Base-by-base conservation (phyloP, 208 protist species). In the Crithidia thermophila region DNA sequence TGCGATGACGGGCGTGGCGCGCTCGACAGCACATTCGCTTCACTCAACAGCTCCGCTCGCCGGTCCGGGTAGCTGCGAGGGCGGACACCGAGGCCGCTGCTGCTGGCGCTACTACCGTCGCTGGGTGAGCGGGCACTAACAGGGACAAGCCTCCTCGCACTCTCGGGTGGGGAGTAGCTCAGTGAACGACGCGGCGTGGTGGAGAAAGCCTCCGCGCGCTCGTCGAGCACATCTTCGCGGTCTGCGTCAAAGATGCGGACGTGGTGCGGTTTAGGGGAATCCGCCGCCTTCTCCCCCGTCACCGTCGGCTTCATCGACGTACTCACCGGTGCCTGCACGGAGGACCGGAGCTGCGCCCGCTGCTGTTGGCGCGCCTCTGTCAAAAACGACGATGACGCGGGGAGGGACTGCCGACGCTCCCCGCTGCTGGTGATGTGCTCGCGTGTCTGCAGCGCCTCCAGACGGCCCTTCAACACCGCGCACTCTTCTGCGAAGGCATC, bases 151-250 rank as follows among this genome's bases (percentile, higher is more conserved):
- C 23, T 64, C 33, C 53, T 50, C 2, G 50, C 36, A 28, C 40
- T 62, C 18, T 46, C 51, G 10, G 51, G 42, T 21, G 67, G 59
- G 5, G 58, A 74, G 67, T 74, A 74, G 59, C 59, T 74, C 31
- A 74, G 43, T n/a, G 67, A 74, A n/a, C 67, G 67, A 7, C 67
- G 53, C 14, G 67, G 67, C 10, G 67, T 56, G n/a, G 52, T 30
- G 18, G 33, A 21, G 28, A 50, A 37, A 30, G 21, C 34, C 20
- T 66, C 40, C 4, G 4, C 39, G 28, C 40, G 43, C 43, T 43
- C 31, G 33, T 53, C 30, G n/a, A n/a, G n/a, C n/a, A n/a, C n/a
- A n/a, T n/a, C n/a, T n/a, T n/a, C n/a, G n/a, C n/a, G n/a, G n/a
- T n/a, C n/a, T n/a, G n/a, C n/a, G n/a, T n/a, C n/a, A n/a, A n/a